phyloP scores from a whole-genome alignment of 768 basidiomycete species.

The Chlorophyllum brunneum region DNA sequence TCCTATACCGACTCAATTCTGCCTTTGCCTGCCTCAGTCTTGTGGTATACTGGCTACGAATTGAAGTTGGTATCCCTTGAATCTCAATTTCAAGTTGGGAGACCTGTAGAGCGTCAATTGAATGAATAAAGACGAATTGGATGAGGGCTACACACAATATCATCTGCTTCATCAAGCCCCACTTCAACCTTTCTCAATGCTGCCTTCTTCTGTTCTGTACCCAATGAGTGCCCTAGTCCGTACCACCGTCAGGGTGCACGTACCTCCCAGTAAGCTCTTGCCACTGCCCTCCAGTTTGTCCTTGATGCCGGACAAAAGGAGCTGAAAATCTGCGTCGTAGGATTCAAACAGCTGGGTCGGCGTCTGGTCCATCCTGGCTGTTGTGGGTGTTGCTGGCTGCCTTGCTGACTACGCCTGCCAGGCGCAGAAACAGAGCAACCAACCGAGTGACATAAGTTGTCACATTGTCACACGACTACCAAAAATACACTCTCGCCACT shows the following conservation, averaged over 20 bases:
- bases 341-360: conserved; percentile 70
- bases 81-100: conserved; percentile 95
- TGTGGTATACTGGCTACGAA: conserved; percentile 63
- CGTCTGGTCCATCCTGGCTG: conserved; percentile 59
- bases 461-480: background rate
- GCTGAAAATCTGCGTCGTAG: conserved; percentile 82
- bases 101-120: conserved; percentile 43
- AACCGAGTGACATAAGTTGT: conserved; percentile 7
- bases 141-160: conserved; percentile 58
- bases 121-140: background rate
- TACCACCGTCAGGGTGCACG: conserved; percentile 15
- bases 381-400: conserved; percentile 11
- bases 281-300: conserved; percentile 75
- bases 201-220: conserved; percentile 75
- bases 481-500: background rate
- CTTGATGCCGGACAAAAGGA: conserved; percentile 61
- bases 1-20: conserved; percentile 73
- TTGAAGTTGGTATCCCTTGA: conserved; percentile 84
- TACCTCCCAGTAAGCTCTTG: conserved; percentile 66
- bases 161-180: conserved; percentile 92
- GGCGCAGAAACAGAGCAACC: conserved; percentile 1
- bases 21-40: conserved; percentile 68
- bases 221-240: background rate
- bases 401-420: background rate
- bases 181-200: conserved; percentile 78